Percentiles rank a stretch among this genome's conserved stretches.
These are phyloP conservation scores for Mycosphaerelloides madeirae DNA, from an alignment of 2,329 filamentous ascomycete species.

Conservation along the genomic window DNA sequence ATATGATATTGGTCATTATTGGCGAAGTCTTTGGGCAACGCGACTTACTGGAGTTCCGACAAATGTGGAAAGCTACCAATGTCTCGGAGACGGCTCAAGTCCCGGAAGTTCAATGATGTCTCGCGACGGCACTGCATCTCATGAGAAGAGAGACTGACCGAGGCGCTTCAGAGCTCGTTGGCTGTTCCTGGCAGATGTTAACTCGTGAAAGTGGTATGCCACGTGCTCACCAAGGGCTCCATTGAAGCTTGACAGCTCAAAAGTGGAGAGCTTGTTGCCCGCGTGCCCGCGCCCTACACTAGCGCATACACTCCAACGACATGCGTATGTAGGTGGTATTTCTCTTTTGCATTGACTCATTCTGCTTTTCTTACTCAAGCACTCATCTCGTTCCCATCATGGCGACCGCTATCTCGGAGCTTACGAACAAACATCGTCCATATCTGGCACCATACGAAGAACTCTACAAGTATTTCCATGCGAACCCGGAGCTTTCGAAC, in stretches of 20 bases:
- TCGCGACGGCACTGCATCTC: too few relatives aligned
- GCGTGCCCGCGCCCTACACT: too few relatives aligned
- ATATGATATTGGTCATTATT: conserved; percentile 85
- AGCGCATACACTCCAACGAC: too few relatives aligned
- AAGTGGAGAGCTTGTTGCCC: too few relatives aligned
- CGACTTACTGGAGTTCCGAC: conserved; percentile 71
- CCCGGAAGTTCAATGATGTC: too few relatives aligned
- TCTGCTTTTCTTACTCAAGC: background rate
- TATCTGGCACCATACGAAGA: conserved; percentile 46
- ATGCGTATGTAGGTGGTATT: background rate
- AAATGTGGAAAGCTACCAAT: conserved; percentile 20
- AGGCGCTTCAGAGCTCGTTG: too few relatives aligned
- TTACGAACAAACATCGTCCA: conserved; percentile 33
- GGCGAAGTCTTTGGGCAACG: conserved; percentile 87
- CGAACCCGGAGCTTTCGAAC: conserved; percentile 55
- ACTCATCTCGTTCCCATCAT: conserved; percentile 2
- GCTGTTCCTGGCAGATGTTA: too few relatives aligned
- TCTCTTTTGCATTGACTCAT: background rate
- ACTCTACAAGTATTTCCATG: conserved; percentile 57
- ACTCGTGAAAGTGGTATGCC: too few relatives aligned
- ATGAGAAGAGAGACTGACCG: too few relatives aligned
- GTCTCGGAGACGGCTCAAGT: too few relatives aligned
- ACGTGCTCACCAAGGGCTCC: too few relatives aligned
- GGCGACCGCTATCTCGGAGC: conserved; percentile 23
- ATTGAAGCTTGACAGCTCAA: too few relatives aligned